Percentiles rank a stretch among this genome's conserved stretches.
These are phyloP conservation scores for Luffa acutangula DNA, from an alignment of 306 rosid genomes.

Conservation along the genomic window DNA sequence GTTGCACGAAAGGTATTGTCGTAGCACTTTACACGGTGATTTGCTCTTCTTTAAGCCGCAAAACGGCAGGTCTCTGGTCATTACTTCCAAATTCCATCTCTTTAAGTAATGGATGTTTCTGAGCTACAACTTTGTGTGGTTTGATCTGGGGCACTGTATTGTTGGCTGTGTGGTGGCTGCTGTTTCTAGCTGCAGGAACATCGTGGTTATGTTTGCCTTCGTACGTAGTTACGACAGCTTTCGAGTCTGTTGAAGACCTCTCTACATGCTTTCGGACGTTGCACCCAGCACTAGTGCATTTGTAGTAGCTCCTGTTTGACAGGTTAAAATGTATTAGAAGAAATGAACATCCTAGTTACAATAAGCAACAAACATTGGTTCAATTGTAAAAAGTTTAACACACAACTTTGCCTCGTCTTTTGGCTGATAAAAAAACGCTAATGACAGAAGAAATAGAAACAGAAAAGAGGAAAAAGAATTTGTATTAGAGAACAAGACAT, in stretches of 20 bases:
- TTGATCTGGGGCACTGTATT: constrained; percentile 37
- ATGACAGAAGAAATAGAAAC: neutral
- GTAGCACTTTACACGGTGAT: constrained; percentile 28
- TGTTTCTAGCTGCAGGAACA: constrained; percentile 85
- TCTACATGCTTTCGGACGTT: constrained; percentile 94
- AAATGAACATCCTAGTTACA: neutral
- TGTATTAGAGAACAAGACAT: neutral
- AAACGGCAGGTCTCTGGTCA: constrained; percentile 51
- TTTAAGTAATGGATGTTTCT: constrained; percentile 49
- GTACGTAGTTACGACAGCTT: constrained; percentile 83
- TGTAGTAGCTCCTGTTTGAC: constrained; percentile 82
- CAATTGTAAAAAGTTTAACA: neutral
- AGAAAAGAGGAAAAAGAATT: neutral
- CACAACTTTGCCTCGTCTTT: neutral
- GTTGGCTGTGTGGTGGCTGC: constrained; percentile 67
- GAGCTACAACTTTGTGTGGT: constrained; percentile 25
- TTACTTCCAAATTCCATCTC: constrained; percentile 46
- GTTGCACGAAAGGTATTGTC: neutral
- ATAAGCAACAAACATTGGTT: neutral
- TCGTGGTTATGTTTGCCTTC: constrained; percentile 92
- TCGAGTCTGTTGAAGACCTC: constrained; percentile 82
- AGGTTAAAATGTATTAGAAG: constrained; percentile 10
- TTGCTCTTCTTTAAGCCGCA: constrained; percentile 70
- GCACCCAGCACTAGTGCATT: constrained; percentile 83
- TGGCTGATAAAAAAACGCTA: neutral